Evolutionary conservation across 352 stramenopile species (phyloP).

Genomic region (Sclerospora graminicola): DNA sequence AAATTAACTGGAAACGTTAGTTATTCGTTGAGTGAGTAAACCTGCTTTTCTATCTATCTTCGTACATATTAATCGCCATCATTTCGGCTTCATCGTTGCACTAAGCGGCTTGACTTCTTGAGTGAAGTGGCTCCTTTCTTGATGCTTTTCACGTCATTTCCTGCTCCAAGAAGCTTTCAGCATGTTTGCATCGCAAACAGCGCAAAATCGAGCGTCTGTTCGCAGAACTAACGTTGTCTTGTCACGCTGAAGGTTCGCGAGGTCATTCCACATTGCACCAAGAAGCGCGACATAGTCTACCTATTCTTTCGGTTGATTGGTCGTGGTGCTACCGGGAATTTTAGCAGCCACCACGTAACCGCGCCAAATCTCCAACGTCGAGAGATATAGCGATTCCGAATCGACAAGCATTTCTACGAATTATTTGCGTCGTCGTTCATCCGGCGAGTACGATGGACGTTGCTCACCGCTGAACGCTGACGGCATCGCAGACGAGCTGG

Average conservation of each 20-base stretch:
- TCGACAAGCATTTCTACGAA: slow-evolving; percentile 75
- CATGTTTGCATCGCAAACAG: too few relatives aligned
- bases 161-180: too few relatives aligned
- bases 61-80: too few relatives aligned
- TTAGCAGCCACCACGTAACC: slow-evolving; percentile 58
- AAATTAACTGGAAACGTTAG: too few relatives aligned
- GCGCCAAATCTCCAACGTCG: slow-evolving; percentile 71
- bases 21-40: too few relatives aligned
- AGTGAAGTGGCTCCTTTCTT: too few relatives aligned
- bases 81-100: too few relatives aligned
- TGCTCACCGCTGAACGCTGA: slow-evolving; percentile 21
- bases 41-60: too few relatives aligned
- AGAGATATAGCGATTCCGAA: slow-evolving; percentile 69
- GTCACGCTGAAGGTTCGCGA: slow-evolving; percentile 76
- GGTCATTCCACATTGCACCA: slow-evolving; percentile 61
- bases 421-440: slow-evolving; percentile 66
- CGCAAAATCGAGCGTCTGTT: too few relatives aligned
- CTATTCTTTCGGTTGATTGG: slow-evolving; percentile 64
- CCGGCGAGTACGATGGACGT: slow-evolving; percentile 24
- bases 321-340: slow-evolving; percentile 49
- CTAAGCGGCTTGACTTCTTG: too few relatives aligned
- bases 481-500: slow-evolving; percentile 11
- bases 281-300: slow-evolving; percentile 79
- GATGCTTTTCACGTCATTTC: too few relatives aligned
- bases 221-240: slow-evolving; percentile 58